Evolutionary conservation across 202 grass and related monocot species (phyloP).

Genomic region (Carex arenaria): DNA sequence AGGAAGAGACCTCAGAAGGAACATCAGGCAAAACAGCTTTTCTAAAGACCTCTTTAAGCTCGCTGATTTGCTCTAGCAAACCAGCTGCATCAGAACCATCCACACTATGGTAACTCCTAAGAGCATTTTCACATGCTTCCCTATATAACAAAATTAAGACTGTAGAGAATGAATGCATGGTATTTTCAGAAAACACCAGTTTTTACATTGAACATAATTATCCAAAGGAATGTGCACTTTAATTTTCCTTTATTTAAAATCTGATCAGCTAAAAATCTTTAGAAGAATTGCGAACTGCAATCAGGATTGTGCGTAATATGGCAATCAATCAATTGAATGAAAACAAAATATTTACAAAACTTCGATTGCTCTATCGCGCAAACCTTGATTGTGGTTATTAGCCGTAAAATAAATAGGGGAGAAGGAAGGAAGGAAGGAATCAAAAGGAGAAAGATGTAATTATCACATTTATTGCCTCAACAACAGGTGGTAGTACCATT

Average conservation of each 20-base stretch:
- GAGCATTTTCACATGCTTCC: conserved; percentile 66
- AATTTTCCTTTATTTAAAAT: neutral
- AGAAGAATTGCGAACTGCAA: neutral
- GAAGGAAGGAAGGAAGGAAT: conserved; percentile 1
- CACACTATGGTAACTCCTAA: conserved; percentile 44
- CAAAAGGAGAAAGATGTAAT: neutral
- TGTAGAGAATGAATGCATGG: neutral
- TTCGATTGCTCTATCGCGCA: neutral
- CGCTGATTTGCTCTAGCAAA: conserved; percentile 47
- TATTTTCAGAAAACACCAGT: neutral
- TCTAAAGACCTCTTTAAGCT: conserved; percentile 57
- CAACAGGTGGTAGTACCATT: neutral
- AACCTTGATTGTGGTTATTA: neutral
- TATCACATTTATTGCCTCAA: neutral
- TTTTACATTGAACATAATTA: neutral
- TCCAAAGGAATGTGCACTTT: neutral
- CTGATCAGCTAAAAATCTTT: neutral
- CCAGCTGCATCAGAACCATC: conserved; percentile 24
- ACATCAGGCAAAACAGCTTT: conserved; percentile 52
- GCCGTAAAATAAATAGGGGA: neutral
- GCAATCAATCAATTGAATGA: neutral
- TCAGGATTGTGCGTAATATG: neutral
- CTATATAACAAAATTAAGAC: conserved; percentile 22
- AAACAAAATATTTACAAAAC: neutral
- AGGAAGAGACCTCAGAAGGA: conserved; percentile 54